Conservation (phyloP, 2,329 filamentous ascomycete species). For the Tothia fuscella region DNA sequence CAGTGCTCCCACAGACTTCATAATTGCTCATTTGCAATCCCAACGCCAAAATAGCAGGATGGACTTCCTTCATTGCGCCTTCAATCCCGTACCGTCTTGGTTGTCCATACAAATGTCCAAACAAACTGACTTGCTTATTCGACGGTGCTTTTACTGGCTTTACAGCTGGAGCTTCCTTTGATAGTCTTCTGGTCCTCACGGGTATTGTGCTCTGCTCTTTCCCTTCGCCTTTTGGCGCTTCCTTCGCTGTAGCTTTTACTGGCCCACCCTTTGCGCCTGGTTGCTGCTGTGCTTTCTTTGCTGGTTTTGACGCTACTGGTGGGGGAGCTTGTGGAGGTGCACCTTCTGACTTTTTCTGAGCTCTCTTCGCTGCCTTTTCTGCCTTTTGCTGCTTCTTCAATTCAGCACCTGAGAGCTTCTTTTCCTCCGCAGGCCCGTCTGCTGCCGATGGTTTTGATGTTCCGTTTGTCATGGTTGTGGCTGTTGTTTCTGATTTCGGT, state of each 20-base stretch:
- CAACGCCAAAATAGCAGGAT: conserved; percentile 72
- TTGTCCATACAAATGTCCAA: conserved; percentile 73
- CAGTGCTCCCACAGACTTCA: conserved; percentile 77
- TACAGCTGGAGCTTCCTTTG: conserved; percentile 14
- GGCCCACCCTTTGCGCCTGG: conserved; percentile 18
- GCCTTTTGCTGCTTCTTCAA: conserved; percentile 83
- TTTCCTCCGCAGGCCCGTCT: conserved; percentile 18
- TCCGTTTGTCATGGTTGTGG: not conserved
- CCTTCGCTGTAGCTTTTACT: not conserved
- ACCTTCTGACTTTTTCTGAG: conserved; percentile 50
- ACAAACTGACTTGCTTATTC: conserved; percentile 49
- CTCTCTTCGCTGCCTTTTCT: conserved; percentile 79
- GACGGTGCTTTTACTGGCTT: conserved; percentile 7
- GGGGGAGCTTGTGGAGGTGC: conserved; percentile 16
- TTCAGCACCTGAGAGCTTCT: conserved; percentile 61
- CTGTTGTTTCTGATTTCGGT: too few relatives aligned
- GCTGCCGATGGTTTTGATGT: conserved; percentile 14
- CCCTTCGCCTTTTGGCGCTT: not conserved
- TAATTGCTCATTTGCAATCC: conserved; percentile 88
- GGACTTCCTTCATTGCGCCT: conserved; percentile 58
- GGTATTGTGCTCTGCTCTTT: conserved; percentile 13
- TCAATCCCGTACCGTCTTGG: conserved; percentile 54
- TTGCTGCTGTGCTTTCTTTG: conserved; percentile 20
- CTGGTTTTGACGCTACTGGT: conserved; percentile 20
- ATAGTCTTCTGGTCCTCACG: conserved; percentile 24